Evolutionary conservation across 208 protist species (phyloP).

Genomic region (Phytomonas sp.): DNA sequence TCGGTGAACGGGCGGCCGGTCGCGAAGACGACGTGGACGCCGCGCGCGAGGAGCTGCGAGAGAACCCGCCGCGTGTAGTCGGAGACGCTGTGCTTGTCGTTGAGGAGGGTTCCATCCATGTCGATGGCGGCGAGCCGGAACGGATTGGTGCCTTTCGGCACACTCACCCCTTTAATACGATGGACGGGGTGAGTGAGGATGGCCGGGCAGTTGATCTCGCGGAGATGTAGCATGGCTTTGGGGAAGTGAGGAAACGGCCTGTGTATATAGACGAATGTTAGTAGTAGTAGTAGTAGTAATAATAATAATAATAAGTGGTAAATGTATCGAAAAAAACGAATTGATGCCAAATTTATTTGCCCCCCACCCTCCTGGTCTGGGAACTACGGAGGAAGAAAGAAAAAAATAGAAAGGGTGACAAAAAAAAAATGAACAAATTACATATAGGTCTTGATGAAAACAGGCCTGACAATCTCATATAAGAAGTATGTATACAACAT

Average conservation of each 20-base stretch:
- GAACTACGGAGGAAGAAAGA: neutral
- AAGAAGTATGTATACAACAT: neutral
- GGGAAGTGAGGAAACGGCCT: neutral
- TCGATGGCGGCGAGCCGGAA: constrained; percentile 51
- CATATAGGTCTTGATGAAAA: neutral
- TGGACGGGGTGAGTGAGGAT: neutral
- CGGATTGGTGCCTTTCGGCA: constrained; percentile 12
- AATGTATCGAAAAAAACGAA: neutral
- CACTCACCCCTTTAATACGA: constrained; percentile 11
- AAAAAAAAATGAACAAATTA: neutral
- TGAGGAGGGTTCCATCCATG: constrained; percentile 67
- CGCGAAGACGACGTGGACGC: constrained; percentile 76
- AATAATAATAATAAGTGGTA: neutral
- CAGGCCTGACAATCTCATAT: neutral
- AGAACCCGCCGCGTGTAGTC: constrained; percentile 37
- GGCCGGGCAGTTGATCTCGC: neutral
- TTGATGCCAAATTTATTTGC: neutral
- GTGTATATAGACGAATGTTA: neutral
- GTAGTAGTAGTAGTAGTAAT: neutral
- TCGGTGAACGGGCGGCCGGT: constrained; percentile 60
- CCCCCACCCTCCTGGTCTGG: neutral
- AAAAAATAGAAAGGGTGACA: neutral
- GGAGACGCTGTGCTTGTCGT: constrained; percentile 24
- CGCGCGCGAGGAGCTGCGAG: constrained; percentile 35
- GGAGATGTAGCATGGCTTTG: neutral